Base-by-base conservation (phyloP, 2,329 filamentous ascomycete species). In the Diaporthe destruens region DNA sequence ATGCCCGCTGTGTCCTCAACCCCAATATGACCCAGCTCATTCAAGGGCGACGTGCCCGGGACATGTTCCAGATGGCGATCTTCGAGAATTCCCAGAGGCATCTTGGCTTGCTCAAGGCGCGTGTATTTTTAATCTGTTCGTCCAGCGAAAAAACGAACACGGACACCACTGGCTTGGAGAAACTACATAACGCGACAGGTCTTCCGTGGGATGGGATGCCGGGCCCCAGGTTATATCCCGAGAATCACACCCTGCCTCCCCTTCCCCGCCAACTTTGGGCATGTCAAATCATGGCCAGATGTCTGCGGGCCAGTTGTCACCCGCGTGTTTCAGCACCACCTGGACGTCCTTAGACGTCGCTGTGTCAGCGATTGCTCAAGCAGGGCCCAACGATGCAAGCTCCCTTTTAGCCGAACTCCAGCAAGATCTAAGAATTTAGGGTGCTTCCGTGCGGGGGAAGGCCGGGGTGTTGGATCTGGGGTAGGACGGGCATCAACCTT, bases 41-140 rank as follows among this genome's bases (percentile, higher is more conserved):
- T 78, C 29, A 78, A 70, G 23, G 76, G 77, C 61, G 77, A 77
- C 12, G 77, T 78, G 51, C 77, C 77, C 1, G 77, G 77, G 51
- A 78, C 75, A 71, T 78, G 77, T 74, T 78, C 77, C 39, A 78
- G 74, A 55, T 76, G 75, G 59, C 67, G 73, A 69, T 78, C 76
- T 61, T 77, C 74, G 8, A 78, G 47, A 53, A 78, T 78, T 51
- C 77, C 77, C 23, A 78, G 73, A 59, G 75, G 74, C 77, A 78
- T 78, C 39, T 53, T 73, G 63, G n/a, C n/a, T 47, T 25, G 6
- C 9, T 39, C n/a, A 29, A 3, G 5, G 29, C 8, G 57, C 23
- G 23, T 47, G n/a, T 23, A 14, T 23, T 32, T 16, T 36, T 14
- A 32, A 4, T 14, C 39, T 23, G 6, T n/a, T 1, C 14, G n/a